Evolutionary conservation across 2,329 filamentous ascomycete genomes (phyloP).

Genomic region (Colletotrichum gloeosporioides): DNA sequence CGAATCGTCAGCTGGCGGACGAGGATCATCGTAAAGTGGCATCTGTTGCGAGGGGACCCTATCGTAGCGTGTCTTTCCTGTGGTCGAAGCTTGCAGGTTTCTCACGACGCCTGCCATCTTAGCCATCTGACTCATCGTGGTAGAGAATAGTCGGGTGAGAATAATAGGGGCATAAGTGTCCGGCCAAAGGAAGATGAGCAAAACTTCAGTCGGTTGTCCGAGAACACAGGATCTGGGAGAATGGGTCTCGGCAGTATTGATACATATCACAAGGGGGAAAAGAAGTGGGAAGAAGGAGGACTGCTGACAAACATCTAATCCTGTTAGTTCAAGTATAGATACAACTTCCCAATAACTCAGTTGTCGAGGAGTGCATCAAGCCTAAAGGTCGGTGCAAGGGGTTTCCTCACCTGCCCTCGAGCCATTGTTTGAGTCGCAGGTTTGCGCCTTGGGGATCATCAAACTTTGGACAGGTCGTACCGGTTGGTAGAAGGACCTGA

Average conservation of each 20-base stretch:
- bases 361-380: neutral
- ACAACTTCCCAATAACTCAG: neutral
- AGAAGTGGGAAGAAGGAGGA: neutral
- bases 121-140: neutral
- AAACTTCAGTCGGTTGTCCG: neutral
- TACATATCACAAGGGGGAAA: neutral
- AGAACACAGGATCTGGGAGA: neutral
- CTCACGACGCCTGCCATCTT: neutral
- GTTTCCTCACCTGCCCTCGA: neutral
- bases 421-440: neutral
- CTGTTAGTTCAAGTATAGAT: neutral
- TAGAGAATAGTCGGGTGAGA: neutral
- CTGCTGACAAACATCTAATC: neutral
- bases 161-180: accelerated
- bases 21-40: neutral
- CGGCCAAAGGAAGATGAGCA: neutral
- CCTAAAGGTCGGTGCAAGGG: neutral
- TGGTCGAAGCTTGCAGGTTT: neutral
- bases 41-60: neutral
- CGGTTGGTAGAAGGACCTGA: neutral
- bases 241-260: neutral
- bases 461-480: neutral
- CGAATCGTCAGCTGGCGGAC: neutral
- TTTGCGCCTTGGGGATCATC: neutral
- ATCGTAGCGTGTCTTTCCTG: neutral